phyloP scores from a whole-genome alignment of 2,329 filamentous ascomycete species.

The Ceratocystiopsis sp. region DNA sequence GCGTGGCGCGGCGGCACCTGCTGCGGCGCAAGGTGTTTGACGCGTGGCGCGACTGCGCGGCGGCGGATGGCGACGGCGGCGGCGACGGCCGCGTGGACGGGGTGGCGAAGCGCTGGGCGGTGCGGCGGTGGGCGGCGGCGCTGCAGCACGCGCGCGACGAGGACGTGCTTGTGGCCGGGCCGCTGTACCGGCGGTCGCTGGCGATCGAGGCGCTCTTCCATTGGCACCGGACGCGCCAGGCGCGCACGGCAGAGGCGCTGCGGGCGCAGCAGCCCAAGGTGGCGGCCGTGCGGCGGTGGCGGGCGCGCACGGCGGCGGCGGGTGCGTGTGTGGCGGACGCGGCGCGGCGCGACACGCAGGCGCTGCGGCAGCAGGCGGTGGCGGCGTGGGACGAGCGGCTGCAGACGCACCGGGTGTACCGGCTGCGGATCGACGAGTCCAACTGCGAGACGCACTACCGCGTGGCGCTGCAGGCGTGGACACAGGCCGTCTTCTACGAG shows the following conservation, averaged over 20 bases:
- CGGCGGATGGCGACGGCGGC: slow-evolving; percentile 37
- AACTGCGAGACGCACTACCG: slow-evolving; percentile 2
- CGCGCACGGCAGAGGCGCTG: slow-evolving; percentile 11
- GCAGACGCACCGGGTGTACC: not conserved
- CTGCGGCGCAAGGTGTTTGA: slow-evolving; percentile 52
- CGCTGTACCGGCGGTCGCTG: slow-evolving; percentile 15
- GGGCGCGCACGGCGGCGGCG: slow-evolving; percentile 2
- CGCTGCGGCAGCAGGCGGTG: slow-evolving; percentile 9
- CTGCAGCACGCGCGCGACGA: slow-evolving; percentile 11
- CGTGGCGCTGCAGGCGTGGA: slow-evolving; percentile 7
- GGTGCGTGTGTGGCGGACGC: slow-evolving; percentile 4
- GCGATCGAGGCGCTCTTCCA: slow-evolving; percentile 13
- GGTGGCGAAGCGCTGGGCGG: slow-evolving; percentile 5
- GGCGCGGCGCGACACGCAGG: slow-evolving; percentile 1
- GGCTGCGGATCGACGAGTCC: slow-evolving; percentile 5
- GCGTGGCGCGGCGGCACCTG: slow-evolving; percentile 52
- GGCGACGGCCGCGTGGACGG: slow-evolving; percentile 12
- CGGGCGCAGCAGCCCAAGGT: slow-evolving; percentile 1
- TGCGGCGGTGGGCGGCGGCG: slow-evolving; percentile 14
- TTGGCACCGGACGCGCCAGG: slow-evolving; percentile 17
- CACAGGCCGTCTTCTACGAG: slow-evolving; percentile 1
- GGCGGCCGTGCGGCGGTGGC: slow-evolving; percentile 10
- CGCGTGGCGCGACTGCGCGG: slow-evolving; percentile 50
- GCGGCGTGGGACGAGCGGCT: slow-evolving; percentile 7
- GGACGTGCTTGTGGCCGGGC: slow-evolving; percentile 12